These are phyloP conservation scores for Phalaenopsis equestris DNA, from an alignment of 106 monocot genomes.

Conservation along the genomic window DNA sequence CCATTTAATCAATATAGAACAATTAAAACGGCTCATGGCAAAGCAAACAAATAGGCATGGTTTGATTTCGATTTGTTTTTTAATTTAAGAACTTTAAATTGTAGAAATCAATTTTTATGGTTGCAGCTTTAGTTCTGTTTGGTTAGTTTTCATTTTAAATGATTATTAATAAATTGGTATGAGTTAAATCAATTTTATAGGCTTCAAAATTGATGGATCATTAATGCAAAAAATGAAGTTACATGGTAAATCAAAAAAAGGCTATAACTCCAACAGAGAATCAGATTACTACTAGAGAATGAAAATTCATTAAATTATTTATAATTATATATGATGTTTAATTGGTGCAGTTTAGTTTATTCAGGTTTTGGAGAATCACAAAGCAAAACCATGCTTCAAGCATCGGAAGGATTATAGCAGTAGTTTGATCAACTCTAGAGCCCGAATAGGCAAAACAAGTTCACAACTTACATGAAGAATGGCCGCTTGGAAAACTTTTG, in stretches of 20 bases:
- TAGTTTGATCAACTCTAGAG: not conserved
- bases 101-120: too few relatives aligned
- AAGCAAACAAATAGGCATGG: too few relatives aligned
- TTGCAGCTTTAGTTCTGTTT: too few relatives aligned
- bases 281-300: not conserved
- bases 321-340: not conserved
- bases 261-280: not conserved
- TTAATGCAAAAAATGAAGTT: not conserved
- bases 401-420: not conserved
- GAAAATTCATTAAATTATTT: not conserved
- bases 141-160: not conserved
- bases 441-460: not conserved
- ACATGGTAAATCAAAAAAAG: not conserved
- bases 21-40: too few relatives aligned
- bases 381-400: not conserved
- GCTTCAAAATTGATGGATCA: not conserved
- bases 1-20: too few relatives aligned
- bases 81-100: too few relatives aligned
- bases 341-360: not conserved
- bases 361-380: not conserved
- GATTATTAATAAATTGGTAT: not conserved
- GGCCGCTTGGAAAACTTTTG: conserved; percentile 82
- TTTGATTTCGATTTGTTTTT: too few relatives aligned
- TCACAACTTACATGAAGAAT: conserved; percentile 62
- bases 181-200: not conserved